Conservation (phyloP, 495 filamentous ascomycete genomes). For the Neurospora tetraspora region DNA sequence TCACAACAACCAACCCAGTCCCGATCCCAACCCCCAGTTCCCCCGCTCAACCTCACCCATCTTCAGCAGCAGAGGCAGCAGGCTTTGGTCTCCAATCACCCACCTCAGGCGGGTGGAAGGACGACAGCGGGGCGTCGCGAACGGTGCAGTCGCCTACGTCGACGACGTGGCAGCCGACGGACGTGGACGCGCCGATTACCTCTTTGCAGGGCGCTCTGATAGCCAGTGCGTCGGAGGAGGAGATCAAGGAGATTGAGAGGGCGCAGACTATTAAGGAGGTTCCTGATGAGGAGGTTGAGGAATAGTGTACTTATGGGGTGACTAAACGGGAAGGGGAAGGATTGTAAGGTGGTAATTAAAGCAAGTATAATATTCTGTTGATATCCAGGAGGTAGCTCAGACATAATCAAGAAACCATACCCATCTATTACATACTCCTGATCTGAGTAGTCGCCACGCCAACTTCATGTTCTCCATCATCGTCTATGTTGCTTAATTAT, state of each 20-base stretch:
- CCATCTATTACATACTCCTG: not conserved
- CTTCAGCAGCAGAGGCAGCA: not conserved
- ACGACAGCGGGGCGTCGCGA: constrained; percentile 2
- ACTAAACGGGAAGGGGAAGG: not conserved
- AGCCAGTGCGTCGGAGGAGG: constrained; percentile 19
- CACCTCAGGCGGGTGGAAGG: constrained; percentile 25
- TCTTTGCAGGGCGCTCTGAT: constrained; percentile 22
- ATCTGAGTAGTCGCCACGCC: not conserved
- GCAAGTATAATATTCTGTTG: not conserved
- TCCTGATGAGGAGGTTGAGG: constrained; percentile 13
- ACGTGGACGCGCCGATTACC: constrained; percentile 24
- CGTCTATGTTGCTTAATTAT: not conserved
- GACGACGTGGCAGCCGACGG: constrained; percentile 35
- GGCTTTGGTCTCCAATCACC: constrained; percentile 27
- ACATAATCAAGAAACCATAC: not conserved
- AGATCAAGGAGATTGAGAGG: constrained; percentile 30
- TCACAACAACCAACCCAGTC: not conserved
- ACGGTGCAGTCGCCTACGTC: constrained; percentile 36
- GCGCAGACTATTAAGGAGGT: constrained; percentile 29
- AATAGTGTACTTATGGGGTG: not conserved
- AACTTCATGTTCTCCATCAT: not conserved
- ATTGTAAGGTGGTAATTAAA: not conserved
- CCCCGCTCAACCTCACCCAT: not conserved
- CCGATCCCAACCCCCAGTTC: not conserved
- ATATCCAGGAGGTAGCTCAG: not conserved